phyloP scores from a whole-genome alignment of 202 grass and related monocot species.

The Schoenoplectus tabernaemontani region DNA sequence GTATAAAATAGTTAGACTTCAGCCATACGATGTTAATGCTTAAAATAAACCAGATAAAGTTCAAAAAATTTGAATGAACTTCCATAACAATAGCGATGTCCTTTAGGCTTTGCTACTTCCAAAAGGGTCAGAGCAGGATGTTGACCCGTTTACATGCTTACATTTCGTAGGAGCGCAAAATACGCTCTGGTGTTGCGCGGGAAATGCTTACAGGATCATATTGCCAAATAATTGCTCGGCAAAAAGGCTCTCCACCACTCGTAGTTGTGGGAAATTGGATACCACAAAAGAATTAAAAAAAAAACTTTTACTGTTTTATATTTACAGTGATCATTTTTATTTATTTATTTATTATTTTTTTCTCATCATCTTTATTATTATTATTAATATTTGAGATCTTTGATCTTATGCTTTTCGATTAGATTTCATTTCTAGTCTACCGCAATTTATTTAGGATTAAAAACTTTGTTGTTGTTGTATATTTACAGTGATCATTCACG shows the following conservation, averaged over 20 bases:
- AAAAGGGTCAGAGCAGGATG: not conserved
- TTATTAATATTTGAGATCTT: no score
- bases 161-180: not conserved
- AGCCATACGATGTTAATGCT: not conserved
- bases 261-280: not conserved
- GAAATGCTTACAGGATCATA: not conserved
- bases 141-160: not conserved
- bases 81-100: not conserved
- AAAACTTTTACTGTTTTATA: not conserved
- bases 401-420: no score
- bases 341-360: no score
- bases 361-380: no score
- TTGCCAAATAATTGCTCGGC: not conserved
- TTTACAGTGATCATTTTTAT: not conserved
- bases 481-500: not conserved
- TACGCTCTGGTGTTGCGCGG: not conserved
- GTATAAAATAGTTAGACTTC: not conserved
- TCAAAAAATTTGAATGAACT: not conserved
- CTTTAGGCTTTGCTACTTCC: not conserved
- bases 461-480: no score
- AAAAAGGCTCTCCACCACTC: not conserved
- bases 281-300: not conserved
- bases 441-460: no score
- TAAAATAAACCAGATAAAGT: not conserved
- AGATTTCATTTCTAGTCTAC: no score